These are phyloP conservation scores for Yamadazyma mexicana DNA, from an alignment of 1,139 yeast species.

Conservation along the genomic window DNA sequence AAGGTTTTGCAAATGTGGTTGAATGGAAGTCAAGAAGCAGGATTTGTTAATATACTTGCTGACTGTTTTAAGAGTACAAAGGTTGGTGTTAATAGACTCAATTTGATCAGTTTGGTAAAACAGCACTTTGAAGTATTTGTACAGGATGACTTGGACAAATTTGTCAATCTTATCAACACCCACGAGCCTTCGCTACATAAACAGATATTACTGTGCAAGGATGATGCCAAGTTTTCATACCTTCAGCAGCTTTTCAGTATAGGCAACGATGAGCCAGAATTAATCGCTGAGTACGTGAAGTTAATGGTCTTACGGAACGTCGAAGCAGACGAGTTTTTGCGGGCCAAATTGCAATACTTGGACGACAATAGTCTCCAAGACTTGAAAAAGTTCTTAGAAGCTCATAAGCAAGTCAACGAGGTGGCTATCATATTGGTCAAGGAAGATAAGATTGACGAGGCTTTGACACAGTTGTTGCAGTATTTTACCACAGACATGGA, in stretches of 20 bases:
- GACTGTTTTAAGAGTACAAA: constrained; percentile 37
- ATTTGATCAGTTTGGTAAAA: constrained; percentile 34
- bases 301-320: not conserved
- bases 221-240: constrained; percentile 27
- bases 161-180: constrained; percentile 37
- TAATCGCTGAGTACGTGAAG: constrained; percentile 17
- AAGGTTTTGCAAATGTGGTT: constrained; percentile 48
- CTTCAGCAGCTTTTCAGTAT: constrained; percentile 21
- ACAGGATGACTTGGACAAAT: constrained; percentile 30
- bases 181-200: constrained; percentile 40
- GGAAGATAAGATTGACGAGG: constrained; percentile 22
- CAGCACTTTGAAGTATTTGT: constrained; percentile 39
- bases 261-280: constrained; percentile 9
- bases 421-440: constrained; percentile 27
- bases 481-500: constrained; percentile 17
- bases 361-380: constrained; percentile 16
- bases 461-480: constrained; percentile 27
- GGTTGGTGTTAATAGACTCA: constrained; percentile 29
- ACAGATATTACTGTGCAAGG: constrained; percentile 29
- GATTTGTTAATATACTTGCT: constrained; percentile 25
- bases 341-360: constrained; percentile 1
- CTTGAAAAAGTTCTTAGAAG: constrained; percentile 22
- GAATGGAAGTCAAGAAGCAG: constrained; percentile 9
- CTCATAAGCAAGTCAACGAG: constrained; percentile 30
- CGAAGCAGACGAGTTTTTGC: constrained; percentile 5